Conservation (phyloP, 371 early-diverging fungal species). For the Rozella allomycis region DNA sequence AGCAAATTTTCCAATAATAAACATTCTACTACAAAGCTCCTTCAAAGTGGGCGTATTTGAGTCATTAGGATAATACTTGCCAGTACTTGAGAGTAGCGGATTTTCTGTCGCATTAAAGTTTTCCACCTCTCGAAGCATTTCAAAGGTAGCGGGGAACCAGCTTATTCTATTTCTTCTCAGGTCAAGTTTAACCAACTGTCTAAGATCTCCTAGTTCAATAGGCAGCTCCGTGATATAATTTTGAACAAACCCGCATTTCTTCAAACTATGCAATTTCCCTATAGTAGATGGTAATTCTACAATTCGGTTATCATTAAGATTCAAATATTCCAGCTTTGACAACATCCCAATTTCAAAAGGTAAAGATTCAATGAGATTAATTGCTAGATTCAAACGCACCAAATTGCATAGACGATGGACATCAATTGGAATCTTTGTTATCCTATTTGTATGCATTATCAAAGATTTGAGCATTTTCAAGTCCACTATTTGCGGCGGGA, state of each 20-base stretch:
- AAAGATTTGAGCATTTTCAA: too few species aligned
- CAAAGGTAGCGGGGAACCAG: constrained; percentile 15
- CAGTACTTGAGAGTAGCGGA: too few species aligned
- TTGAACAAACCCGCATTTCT: constrained; percentile 45
- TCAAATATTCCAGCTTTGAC: constrained; percentile 38
- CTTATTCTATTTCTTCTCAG: constrained; percentile 22
- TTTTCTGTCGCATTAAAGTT: too few species aligned
- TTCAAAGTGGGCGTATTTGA: too few species aligned
- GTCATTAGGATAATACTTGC: too few species aligned
- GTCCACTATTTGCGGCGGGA: too few species aligned
- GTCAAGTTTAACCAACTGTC: constrained; percentile 22
- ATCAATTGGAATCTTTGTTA: too few species aligned
- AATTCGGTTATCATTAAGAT: constrained; percentile 41
- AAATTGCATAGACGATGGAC: too few species aligned
- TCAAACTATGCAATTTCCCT: constrained; percentile 24
- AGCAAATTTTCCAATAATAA: too few species aligned
- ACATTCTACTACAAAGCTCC: too few species aligned
- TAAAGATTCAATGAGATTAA: constrained; percentile 27
- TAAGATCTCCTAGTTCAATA: constrained; percentile 12
- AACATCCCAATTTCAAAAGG: constrained; percentile 32
- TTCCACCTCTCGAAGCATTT: too few species aligned
- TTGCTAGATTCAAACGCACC: constrained; percentile 37
- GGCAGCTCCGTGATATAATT: constrained; percentile 33
- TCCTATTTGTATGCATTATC: too few species aligned
- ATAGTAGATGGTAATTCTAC: constrained; percentile 25